These are phyloP conservation scores for Circinella minor DNA, from an alignment of 371 early-diverging fungal species.

Conservation along the genomic window DNA sequence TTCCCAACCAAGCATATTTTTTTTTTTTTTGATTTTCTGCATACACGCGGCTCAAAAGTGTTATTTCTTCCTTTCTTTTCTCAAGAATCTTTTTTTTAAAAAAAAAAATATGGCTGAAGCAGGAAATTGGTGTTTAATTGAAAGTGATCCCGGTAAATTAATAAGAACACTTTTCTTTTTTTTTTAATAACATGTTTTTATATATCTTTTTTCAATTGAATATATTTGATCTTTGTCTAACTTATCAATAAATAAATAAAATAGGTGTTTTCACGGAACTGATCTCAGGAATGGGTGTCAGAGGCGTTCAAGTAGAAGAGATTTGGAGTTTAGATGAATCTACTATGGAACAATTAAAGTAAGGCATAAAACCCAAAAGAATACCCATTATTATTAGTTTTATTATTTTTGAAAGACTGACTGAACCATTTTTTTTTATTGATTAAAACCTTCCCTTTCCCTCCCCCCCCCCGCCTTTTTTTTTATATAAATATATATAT, in stretches of 20 bases:
- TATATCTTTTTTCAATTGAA: not conserved
- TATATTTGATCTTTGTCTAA: not conserved
- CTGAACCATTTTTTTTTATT: too few species aligned
- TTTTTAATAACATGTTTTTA: too few species aligned
- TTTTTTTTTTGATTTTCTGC: too few species aligned
- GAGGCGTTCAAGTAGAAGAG: slow-evolving; percentile 85
- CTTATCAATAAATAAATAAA: too few species aligned
- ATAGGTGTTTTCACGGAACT: slow-evolving; percentile 90
- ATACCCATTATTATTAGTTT: too few species aligned
- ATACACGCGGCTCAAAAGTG: not conserved
- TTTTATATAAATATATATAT: too few species aligned
- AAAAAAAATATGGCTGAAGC: slow-evolving; percentile 52
- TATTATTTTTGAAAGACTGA: too few species aligned
- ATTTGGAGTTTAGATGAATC: slow-evolving; percentile 77
- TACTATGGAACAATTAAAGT: slow-evolving; percentile 66
- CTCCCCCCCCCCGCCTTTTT: too few species aligned
- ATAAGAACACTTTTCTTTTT: too few species aligned
- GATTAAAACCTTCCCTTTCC: too few species aligned
- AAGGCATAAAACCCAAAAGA: slow-evolving; percentile 19
- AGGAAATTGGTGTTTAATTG: slow-evolving; percentile 88
- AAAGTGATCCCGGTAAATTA: slow-evolving; percentile 80
- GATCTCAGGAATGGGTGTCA: slow-evolving; percentile 82
- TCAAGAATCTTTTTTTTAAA: not conserved
- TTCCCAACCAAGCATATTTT: too few species aligned
- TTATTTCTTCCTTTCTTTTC: not conserved